Conservation (phyloP, 257 asterid species). For the Solanum lycopersicoides region DNA sequence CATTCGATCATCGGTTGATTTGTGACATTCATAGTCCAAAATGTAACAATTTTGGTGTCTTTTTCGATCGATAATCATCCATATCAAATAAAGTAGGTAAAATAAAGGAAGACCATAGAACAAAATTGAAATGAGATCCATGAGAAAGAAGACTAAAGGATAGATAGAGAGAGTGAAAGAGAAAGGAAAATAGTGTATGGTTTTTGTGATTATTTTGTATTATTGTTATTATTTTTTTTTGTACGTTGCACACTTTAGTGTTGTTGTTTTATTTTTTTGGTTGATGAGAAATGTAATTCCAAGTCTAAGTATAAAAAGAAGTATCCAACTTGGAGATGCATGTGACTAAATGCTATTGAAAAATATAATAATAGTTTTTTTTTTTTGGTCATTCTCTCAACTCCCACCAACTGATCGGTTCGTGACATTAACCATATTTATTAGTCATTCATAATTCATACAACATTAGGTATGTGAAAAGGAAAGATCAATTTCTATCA, state of each 20-base stretch:
- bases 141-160: neutral
- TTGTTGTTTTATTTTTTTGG: neutral
- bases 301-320: neutral
- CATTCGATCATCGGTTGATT: conserved; percentile 36
- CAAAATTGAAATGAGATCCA: conserved; percentile 26
- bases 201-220: neutral
- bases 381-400: neutral
- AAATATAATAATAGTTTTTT: neutral
- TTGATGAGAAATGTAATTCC: neutral
- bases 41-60: conserved; percentile 52
- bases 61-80: conserved; percentile 10
- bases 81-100: conserved; percentile 17
- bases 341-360: neutral
- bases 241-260: neutral
- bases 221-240: neutral
- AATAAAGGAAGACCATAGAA: conserved; percentile 33
- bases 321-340: neutral
- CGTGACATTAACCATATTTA: neutral
- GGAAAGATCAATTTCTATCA: neutral
- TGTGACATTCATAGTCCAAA: conserved; percentile 65
- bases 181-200: neutral
- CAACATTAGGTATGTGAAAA: neutral
- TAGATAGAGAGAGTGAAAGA: neutral
- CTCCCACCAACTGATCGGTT: neutral
- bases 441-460: neutral